Evolutionary conservation across 257 asterid species (phyloP).

Genomic region (Phtheirospermum japonicum): DNA sequence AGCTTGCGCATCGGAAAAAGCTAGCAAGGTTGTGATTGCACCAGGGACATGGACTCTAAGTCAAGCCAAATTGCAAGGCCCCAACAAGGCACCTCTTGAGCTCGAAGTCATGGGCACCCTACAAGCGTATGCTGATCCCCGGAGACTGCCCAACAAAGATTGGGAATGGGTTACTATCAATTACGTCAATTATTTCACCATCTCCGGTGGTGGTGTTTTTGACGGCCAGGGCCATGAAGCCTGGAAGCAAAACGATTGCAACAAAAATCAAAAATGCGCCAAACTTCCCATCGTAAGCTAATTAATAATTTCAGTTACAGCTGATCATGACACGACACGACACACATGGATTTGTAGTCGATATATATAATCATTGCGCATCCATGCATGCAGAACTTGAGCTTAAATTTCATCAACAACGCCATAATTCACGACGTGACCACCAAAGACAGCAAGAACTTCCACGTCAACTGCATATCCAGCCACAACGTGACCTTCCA

Average conservation of each 20-base stretch:
- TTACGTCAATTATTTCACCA: conserved; percentile 34
- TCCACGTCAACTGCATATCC: no score
- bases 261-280: conserved; percentile 22
- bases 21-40: conserved; percentile 34
- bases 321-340: no score
- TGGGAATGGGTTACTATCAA: no score
- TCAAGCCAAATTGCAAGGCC: no score
- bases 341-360: no score
- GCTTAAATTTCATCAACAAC: conserved; percentile 40
- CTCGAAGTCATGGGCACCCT: conserved; percentile 39
- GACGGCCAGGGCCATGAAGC: conserved; percentile 47
- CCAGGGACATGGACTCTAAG: conserved; percentile 32
- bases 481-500: no score
- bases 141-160: conserved; percentile 12
- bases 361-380: no score
- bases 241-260: conserved; percentile 49
- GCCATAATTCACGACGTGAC: no score
- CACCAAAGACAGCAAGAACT: no score
- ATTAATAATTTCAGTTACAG: neutral
- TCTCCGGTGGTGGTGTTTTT: conserved; percentile 45
- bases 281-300: conserved; percentile 35
- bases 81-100: conserved; percentile 29
- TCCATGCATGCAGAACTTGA: neutral
- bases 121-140: conserved; percentile 30
- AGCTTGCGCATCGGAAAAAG: conserved; percentile 29